phyloP scores from a whole-genome alignment of 2,329 filamentous ascomycete genomes.

The Aspergillus cejpii region DNA sequence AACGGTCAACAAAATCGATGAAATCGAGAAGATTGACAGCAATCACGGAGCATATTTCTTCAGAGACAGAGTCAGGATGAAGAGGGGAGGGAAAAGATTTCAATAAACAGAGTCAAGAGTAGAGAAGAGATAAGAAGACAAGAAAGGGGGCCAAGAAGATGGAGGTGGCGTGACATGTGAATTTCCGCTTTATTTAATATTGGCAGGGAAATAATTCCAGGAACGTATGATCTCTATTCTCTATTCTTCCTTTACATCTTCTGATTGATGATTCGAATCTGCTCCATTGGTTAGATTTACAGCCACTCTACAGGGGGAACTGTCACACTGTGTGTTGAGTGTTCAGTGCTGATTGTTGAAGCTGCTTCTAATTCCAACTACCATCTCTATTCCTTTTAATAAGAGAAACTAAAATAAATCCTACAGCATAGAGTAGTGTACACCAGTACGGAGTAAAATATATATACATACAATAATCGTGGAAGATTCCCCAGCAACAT shows the following conservation, averaged over 20 bases:
- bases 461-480: no score
- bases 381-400: background rate
- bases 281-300: no score
- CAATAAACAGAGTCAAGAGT: background rate
- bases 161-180: conserved; percentile 32
- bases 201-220: no score
- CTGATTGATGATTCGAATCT: no score
- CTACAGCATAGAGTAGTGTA: no score
- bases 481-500: background rate
- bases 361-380: background rate
- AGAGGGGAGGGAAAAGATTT: background rate
- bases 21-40: conserved; percentile 9
- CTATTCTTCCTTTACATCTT: background rate
- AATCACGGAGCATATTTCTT: conserved; percentile 20
- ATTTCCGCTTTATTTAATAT: conserved; percentile 12
- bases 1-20: conserved; percentile 9
- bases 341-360: no score
- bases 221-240: conserved; percentile 7
- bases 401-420: no score
- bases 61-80: background rate
- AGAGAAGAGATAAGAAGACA: conserved; percentile 1
- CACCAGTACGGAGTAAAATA: no score
- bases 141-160: conserved; percentile 1
- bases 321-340: no score
- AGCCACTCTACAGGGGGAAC: no score